A percentile compares a stretch with the other conserved stretches of the same genome.
These are phyloP conservation scores for Pulveroboletus sp. DNA, from an alignment of 768 basidiomycete genomes.

Conservation along the genomic window DNA sequence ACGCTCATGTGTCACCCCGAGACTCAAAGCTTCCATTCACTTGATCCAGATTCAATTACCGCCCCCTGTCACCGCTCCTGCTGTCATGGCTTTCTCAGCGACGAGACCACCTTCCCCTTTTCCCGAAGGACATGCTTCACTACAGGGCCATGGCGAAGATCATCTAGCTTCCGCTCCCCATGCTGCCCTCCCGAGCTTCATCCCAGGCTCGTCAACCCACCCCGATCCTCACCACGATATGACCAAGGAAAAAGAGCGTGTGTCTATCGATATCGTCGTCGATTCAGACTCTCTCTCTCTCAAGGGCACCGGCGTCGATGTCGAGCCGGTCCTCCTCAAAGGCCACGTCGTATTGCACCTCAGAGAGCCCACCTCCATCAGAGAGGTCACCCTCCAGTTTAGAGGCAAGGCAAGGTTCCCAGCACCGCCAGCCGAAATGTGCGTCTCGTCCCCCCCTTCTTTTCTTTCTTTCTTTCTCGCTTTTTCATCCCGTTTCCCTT, in stretches of 20 bases:
- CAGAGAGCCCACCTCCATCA: constrained; percentile 75
- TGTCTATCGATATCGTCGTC: constrained; percentile 72
- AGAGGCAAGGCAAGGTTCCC: constrained; percentile 78
- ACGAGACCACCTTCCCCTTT: constrained; percentile 33
- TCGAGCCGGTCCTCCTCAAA: constrained; percentile 75
- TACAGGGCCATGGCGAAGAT: constrained; percentile 30
- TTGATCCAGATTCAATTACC: constrained; percentile 7
- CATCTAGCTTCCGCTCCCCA: constrained; percentile 35
- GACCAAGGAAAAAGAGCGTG: constrained; percentile 42
- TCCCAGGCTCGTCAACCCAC: constrained; percentile 18
- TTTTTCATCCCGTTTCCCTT: background rate
- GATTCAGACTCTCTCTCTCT: constrained; percentile 66
- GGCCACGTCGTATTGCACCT: constrained; percentile 81
- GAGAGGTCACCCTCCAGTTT: constrained; percentile 80
- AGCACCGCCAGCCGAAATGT: constrained; percentile 53
- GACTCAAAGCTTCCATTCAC: background rate
- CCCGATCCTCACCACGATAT: constrained; percentile 34
- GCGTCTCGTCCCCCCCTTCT: constrained; percentile 26
- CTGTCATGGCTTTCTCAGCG: constrained; percentile 33
- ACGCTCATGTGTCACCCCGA: background rate
- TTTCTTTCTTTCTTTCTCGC: background rate
- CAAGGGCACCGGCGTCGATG: constrained; percentile 75
- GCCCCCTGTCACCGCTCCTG: constrained; percentile 7
- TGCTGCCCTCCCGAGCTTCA: constrained; percentile 33
- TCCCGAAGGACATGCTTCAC: constrained; percentile 20